A percentile compares a stretch with the other conserved stretches of the same genome.
Evolutionary conservation across 2,329 filamentous ascomycete genomes (phyloP).

Genomic region (Tolypocladium album): DNA sequence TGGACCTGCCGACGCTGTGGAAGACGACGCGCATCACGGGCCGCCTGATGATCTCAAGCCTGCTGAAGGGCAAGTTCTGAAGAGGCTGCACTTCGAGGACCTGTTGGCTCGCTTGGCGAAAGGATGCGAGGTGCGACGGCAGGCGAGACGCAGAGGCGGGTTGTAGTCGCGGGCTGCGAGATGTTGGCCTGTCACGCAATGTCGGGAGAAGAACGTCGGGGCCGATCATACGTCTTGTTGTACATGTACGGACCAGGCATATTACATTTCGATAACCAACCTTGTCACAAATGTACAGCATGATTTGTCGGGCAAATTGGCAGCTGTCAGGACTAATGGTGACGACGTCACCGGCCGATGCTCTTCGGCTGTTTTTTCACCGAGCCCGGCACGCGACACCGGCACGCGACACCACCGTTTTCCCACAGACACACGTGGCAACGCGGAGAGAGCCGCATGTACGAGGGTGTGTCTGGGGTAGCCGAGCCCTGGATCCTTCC

Average conservation of each 20-base stretch:
- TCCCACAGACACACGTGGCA: neutral
- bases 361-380: neutral
- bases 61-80: conserved; percentile 62
- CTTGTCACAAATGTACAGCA: neutral
- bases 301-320: neutral
- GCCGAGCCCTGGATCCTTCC: too few relatives aligned
- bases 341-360: neutral
- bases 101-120: neutral
- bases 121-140: neutral
- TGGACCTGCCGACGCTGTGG: conserved; percentile 81
- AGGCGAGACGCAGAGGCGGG: neutral
- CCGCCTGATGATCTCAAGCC: conserved; percentile 64
- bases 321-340: neutral
- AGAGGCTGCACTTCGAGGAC: conserved; percentile 4
- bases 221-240: too few relatives aligned
- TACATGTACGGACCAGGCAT: too few relatives aligned
- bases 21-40: conserved; percentile 65
- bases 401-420: too few relatives aligned
- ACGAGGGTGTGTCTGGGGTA: neutral
- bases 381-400: neutral
- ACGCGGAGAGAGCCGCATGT: neutral
- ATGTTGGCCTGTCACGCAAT: neutral
- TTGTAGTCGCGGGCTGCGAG: neutral
- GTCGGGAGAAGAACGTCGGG: too few relatives aligned
- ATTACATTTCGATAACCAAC: too few relatives aligned